Percentiles rank a stretch among this genome's conserved stretches.
Conservation (phyloP, 2,329 filamentous ascomycete genomes). For the Alternaria metachromatica region DNA sequence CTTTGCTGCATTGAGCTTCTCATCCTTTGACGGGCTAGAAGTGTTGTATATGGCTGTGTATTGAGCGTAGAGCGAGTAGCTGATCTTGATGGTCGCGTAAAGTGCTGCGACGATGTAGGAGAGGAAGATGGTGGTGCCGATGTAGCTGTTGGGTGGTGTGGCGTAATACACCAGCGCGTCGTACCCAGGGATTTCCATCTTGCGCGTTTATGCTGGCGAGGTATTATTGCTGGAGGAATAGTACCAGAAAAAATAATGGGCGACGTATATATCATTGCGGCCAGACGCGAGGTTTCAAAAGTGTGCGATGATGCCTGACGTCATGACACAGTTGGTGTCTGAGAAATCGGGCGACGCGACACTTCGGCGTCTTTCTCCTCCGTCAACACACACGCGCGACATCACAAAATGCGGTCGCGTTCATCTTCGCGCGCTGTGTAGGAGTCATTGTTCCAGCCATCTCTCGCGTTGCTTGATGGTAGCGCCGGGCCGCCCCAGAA, state of each 20-base stretch:
- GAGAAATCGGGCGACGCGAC: conserved; percentile 28
- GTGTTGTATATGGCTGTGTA: conserved; percentile 17
- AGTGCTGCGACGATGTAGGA: conserved; percentile 39
- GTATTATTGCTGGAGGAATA: neutral
- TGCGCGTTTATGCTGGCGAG: neutral
- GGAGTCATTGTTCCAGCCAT: neutral
- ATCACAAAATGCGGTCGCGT: neutral
- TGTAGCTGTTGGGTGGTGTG: conserved; percentile 38
- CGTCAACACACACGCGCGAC: neutral
- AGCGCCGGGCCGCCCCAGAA: neutral
- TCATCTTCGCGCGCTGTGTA: neutral
- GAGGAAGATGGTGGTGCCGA: conserved; percentile 40
- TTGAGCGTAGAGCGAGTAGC: conserved; percentile 22
- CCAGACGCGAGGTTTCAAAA: conserved; percentile 1
- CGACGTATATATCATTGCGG: neutral
- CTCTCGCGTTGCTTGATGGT: neutral
- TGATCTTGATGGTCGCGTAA: conserved; percentile 27
- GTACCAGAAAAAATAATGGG: neutral
- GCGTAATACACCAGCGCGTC: conserved; percentile 13
- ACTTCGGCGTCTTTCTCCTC: neutral
- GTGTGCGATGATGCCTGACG: conserved; percentile 32
- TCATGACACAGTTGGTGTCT: conserved; percentile 38
- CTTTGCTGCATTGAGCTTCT: conserved; percentile 14
- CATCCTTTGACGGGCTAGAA: neutral
- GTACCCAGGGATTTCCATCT: conserved; percentile 16